Base-by-base conservation (phyloP, 176 grass and related monocot genomes). In the Hsuehochloa calcarea region DNA sequence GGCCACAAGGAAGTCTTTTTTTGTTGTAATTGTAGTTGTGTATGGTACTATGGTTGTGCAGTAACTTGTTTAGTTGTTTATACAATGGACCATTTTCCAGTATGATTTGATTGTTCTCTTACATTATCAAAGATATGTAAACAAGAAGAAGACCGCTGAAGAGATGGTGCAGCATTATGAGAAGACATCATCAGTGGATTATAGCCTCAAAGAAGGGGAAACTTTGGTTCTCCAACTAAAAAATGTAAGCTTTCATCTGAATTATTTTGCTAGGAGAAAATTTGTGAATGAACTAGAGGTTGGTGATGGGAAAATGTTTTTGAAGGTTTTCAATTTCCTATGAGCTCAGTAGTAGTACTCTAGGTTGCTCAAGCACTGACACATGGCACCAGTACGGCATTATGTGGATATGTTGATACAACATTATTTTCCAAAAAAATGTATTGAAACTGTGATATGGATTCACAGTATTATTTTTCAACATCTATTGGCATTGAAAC, bases 111-210 rank as follows among this genome's bases (percentile, higher is more conserved):
- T 87, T 90, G 29, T 79, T 86, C 25, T 78, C 61, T 93, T 93
- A 89, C 76, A 82, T 86, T 65, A 74, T 75, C 63, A 74, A 87
- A 99, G 96, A 88, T 99, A 96, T 83, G 66, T 99, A 80, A 94
- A 99, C 77, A 99, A 99, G 86, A 99, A 99, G 84, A 99, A 94
- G 67, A 88, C 91, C 1, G 96, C 96, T 71, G 96, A 99, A 89
- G 96, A 99, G 88, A 99, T 99, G 96, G 91, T 96, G 82, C 96
- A 94, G 37, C 93, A 96, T 61, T 96, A 96, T 91, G 93, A 99
- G 81, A 92, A 86, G 38, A 78, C 88, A 81, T 96, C 91, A 50
- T 90, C 93, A 75, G 86, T 99, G 75, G 96, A 99, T 84, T 99
- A 99, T 60, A 99, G 96, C 79, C 91, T 99, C 69, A 99, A 99